These are phyloP conservation scores for Moesziomyces sp. DNA, from an alignment of 1,284 basidiomycete genomes.

Conservation along the genomic window DNA sequence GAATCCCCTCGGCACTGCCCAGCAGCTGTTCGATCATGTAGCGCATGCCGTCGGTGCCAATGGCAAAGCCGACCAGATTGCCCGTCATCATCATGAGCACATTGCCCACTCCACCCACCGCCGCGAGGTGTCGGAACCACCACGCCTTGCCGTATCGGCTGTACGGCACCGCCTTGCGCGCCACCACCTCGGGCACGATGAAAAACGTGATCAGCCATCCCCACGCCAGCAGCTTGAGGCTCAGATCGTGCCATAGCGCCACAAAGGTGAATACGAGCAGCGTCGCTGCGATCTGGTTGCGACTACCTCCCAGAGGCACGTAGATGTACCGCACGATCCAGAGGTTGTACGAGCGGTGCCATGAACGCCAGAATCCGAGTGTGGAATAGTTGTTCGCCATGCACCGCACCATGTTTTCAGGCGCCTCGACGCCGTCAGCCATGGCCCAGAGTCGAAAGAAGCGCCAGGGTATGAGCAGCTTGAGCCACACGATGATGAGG, in stretches of 20 bases:
- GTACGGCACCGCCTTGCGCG: conserved; percentile 74
- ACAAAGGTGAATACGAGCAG: conserved; percentile 93
- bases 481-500: conserved; percentile 93
- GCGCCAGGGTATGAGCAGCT: conserved; percentile 97
- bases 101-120: conserved; percentile 85
- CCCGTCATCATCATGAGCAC: conserved; percentile 90
- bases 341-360: conserved; percentile 96
- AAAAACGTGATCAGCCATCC: conserved; percentile 95
- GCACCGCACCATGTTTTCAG: conserved; percentile 98
- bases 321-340: conserved; percentile 92
- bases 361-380: conserved; percentile 91
- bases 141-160: conserved; percentile 75
- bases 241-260: conserved; percentile 97
- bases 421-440: conserved; percentile 87
- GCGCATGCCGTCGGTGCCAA: conserved; percentile 83
- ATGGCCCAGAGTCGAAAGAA: conserved; percentile 97
- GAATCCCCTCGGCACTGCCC: conserved; percentile 76
- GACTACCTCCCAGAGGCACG: conserved; percentile 84
- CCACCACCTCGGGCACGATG: conserved; percentile 83
- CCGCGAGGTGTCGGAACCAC: conserved; percentile 91
- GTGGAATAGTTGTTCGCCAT: conserved; percentile 98
- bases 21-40: conserved; percentile 78
- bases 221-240: conserved; percentile 89
- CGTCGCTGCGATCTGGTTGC: conserved; percentile 77
- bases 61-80: conserved; percentile 94